Evolutionary conservation across 1,139 yeast species (phyloP).

Genomic region (Blastobotrys proliferans): DNA sequence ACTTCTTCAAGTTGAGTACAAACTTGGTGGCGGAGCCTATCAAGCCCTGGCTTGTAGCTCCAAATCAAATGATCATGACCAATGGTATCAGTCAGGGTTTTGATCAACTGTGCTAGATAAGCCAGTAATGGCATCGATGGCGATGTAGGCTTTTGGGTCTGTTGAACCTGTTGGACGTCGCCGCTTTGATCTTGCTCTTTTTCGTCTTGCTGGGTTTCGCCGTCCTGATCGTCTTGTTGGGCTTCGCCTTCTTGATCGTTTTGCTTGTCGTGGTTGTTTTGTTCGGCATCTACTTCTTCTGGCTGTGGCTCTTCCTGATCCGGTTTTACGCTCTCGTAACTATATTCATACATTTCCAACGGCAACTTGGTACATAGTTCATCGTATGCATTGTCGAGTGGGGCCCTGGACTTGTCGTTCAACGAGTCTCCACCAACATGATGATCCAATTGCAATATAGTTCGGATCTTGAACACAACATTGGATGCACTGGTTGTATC

Average conservation of each 20-base stretch:
- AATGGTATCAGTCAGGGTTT: conserved; percentile 10
- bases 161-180: neutral
- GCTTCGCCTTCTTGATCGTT: conserved; percentile 16
- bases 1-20: conserved; percentile 2
- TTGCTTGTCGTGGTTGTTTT: conserved; percentile 6
- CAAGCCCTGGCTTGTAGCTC: conserved; percentile 13
- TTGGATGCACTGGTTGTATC: neutral
- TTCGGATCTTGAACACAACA: conserved; percentile 3
- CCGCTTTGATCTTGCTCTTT: neutral
- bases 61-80: conserved; percentile 23
- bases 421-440: neutral
- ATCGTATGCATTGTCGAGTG: conserved; percentile 5
- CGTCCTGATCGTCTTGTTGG: conserved; percentile 16
- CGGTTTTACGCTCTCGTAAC: neutral
- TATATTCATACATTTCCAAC: neutral
- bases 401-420: neutral
- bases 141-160: neutral
- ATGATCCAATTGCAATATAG: conserved; percentile 2
- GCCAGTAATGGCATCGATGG: conserved; percentile 11
- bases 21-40: conserved; percentile 13
- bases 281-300: neutral
- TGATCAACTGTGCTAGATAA: conserved; percentile 7
- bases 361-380: conserved; percentile 7
- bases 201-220: neutral
- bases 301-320: neutral